Base-by-base conservation (phyloP, 2,329 filamentous ascomycete species). In the Rutstroemia sp. region DNA sequence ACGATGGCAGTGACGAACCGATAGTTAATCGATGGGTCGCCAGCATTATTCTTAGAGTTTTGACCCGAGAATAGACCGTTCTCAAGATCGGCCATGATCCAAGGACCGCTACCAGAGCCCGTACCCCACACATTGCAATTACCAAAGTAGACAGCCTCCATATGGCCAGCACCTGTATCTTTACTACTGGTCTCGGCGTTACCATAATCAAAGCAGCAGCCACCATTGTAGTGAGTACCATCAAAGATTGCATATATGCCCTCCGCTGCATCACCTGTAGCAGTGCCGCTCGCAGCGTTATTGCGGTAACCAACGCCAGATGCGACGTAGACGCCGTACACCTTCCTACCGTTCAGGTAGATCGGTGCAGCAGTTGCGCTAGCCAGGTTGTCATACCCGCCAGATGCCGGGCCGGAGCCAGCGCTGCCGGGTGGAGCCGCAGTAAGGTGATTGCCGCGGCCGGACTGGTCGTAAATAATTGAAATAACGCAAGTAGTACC, bases 1-100 rank as follows among this genome's bases (percentile, higher is more conserved):
- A 85, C 57, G 2, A 76, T 64, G 0, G 81, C 73, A 4, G 78
- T 85, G 51, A 83, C 59, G 66, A 87, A 87, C 0, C 82, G 78
- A 58, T 71, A 70, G 1, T 73, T 71, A 57, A 85, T 72, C 0
- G 78, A 75, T 6, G 79, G 80, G 61, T 84, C 74, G 1, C 57
- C 75, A 1, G 74, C 49, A 65, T 86, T 85, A 53, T 77, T 68
- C 1, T 64, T 66, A 2, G 73, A 25, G 57, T 67, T 74, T 0
- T 52, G 9, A 14, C 82, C 83, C 0, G 82, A 83, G 71, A 86
- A 87, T 2, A 87, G 71, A 3, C 81, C 80, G 59, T 87, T 85
- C 66, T 87, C 84, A 0, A 87, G 75, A 69, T 87, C 84, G 0
- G 82, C 83, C 82, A 87, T 86, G 62, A 87, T 67, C 84, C 83